phyloP scores from a whole-genome alignment of 2,329 filamentous ascomycete species.

The Aspergillus persii region DNA sequence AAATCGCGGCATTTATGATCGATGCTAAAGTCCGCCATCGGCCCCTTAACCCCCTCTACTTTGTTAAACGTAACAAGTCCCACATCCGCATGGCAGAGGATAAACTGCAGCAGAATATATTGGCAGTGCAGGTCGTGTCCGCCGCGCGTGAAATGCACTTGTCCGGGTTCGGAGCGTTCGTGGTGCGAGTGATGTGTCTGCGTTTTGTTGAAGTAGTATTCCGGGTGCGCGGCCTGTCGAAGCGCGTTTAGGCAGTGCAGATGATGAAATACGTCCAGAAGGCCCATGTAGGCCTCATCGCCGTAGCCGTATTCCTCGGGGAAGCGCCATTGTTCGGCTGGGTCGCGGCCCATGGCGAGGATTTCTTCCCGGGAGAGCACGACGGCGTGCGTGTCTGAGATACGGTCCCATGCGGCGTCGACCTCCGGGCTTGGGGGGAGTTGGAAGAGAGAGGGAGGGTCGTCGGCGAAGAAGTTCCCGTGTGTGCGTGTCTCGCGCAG shows the following conservation, averaged over 20 bases:
- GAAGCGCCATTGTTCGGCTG: neutral
- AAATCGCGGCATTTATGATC: constrained; percentile 1
- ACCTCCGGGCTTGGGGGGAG: neutral
- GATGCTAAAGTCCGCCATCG: neutral
- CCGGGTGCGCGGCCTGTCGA: neutral
- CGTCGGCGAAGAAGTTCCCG: neutral
- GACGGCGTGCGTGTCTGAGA: neutral
- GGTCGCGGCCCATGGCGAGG: neutral
- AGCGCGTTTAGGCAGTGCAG: constrained; percentile 1
- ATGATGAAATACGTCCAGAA: neutral
- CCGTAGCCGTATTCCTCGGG: neutral
- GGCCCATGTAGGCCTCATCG: neutral
- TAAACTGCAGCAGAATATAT: neutral
- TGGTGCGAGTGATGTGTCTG: neutral
- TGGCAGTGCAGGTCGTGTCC: neutral
- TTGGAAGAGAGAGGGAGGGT: neutral
- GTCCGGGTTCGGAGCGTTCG: neutral
- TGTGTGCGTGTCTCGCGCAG: neutral
- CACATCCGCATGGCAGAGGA: neutral
- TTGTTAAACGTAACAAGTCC: neutral
- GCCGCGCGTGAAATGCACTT: neutral
- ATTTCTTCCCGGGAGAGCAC: neutral
- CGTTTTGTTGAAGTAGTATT: neutral
- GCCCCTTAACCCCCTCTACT: neutral
- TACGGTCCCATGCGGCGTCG: neutral